Percentiles rank a stretch among this genome's conserved stretches.
Evolutionary conservation across 129 eudicot genomes (phyloP).

Genomic region (Centrapalus pauciflorus): DNA sequence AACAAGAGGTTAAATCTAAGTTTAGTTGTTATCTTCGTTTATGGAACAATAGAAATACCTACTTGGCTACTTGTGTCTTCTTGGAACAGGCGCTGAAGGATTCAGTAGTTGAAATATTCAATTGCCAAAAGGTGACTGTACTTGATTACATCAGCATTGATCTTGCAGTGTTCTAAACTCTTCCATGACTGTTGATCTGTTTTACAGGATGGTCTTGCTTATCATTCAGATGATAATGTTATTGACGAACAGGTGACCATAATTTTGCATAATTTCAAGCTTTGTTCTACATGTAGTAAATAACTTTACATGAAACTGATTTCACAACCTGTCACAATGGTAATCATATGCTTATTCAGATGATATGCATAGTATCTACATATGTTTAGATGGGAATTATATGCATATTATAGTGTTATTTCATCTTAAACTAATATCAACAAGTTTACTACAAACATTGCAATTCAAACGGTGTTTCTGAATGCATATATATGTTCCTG

Average conservation of each 20-base stretch:
- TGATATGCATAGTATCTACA: no score
- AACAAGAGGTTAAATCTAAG: constrained; percentile 50
- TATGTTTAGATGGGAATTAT: no score
- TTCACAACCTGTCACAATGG: no score
- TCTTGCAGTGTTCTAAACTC: not conserved
- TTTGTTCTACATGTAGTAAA: not conserved
- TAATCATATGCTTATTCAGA: no score
- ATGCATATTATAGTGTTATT: no score
- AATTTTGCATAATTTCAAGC: not conserved
- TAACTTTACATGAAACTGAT: no score
- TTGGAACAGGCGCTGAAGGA: constrained; percentile 54
- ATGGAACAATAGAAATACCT: constrained; percentile 10
- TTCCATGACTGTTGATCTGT: constrained; percentile 8
- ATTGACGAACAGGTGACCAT: constrained; percentile 41
- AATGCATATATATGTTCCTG: no score
- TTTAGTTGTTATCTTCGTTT: not conserved
- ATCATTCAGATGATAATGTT: constrained; percentile 31
- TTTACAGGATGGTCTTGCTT: constrained; percentile 29
- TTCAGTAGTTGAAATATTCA: constrained; percentile 48
- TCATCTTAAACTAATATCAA: no score
- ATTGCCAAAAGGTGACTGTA: constrained; percentile 53
- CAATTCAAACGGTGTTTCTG: not conserved
- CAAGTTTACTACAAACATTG: not conserved
- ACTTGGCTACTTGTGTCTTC: constrained; percentile 9
- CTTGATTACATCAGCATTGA: not conserved